Evolutionary conservation across 1,139 yeast genomes (phyloP), one percentile per base, ranked within the genome.

Genomic region (Geotrichum australiense): DNA sequence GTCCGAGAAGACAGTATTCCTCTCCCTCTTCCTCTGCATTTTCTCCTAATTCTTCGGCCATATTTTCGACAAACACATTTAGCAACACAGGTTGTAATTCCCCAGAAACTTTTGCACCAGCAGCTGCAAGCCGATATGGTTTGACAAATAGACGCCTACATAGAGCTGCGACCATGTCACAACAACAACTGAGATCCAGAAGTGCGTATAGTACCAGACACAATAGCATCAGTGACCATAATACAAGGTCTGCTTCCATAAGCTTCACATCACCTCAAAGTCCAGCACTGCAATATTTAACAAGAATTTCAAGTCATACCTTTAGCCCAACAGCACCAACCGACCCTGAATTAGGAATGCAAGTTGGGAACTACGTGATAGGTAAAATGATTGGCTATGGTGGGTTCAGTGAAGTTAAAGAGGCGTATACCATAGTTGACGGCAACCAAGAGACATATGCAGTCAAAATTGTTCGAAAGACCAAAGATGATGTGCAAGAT

Each of bases 331-430:
- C 39, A 14, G 39, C 39, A 15, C 25, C 21, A 38, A 15, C 41
- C 37, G 31, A 43, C 36, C 26, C 43, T 39, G 39, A 45, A 3
- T 68, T 55, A 65, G 80, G 77, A 6, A 77, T 77, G 22, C 57
- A 63, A 39, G 74, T 76, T 3, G 70, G 57, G 49, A 73, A 52
- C 14, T 63, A 59, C 44, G 54, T 56, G 21, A 51, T 64, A 18
- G 95, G 94, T 0, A 78, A 76, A 51, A 73, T 81, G n/a, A 79
- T 87, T 49, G 96, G 96, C 0, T 76, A 75, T 56, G 97, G 97
- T 7, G 94, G 96, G 0, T 87, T 93, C 82, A 94, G 95, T 3
- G 74, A 82, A 25, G 82, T 89, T n/a, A 67, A 94, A 47, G 93
- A 83, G 58, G 85, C 93, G 49, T 57, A 55, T 27, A 59, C 62